Evolutionary conservation across 306 rosid species (phyloP).

Genomic region (Quercus suber): DNA sequence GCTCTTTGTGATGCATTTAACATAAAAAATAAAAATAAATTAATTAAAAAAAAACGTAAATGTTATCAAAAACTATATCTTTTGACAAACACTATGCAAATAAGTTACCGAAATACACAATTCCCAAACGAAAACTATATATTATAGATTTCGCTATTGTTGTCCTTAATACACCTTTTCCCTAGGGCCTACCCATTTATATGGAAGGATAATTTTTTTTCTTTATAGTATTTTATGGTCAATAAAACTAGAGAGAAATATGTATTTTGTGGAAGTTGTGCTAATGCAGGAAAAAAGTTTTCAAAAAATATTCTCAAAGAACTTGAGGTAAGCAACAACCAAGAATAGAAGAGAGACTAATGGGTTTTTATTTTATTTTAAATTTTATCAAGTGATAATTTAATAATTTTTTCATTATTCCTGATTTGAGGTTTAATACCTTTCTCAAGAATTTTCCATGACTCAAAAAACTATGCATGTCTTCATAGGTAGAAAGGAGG

Average conservation of each 20-base stretch:
- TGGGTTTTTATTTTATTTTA: background rate
- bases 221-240: background rate
- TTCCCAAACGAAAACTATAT: background rate
- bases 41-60: too few relatives aligned
- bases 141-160: background rate
- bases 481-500: constrained; percentile 60
- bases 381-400: too few relatives aligned
- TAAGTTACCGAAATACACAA: too few relatives aligned
- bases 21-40: too few relatives aligned
- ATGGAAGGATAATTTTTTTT: background rate
- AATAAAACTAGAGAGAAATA: background rate
- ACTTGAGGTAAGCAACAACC: too few relatives aligned
- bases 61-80: too few relatives aligned
- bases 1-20: too few relatives aligned
- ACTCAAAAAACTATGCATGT: constrained; percentile 7
- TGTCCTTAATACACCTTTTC: background rate
- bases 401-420: background rate
- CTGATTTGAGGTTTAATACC: background rate
- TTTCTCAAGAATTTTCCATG: background rate
- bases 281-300: background rate
- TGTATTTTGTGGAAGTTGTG: background rate
- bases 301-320: background rate
- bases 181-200: background rate
- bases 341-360: background rate
- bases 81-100: too few relatives aligned